Evolutionary conservation across 2,329 filamentous ascomycete species (phyloP).

Genomic region (Penicillium oxalicum): DNA sequence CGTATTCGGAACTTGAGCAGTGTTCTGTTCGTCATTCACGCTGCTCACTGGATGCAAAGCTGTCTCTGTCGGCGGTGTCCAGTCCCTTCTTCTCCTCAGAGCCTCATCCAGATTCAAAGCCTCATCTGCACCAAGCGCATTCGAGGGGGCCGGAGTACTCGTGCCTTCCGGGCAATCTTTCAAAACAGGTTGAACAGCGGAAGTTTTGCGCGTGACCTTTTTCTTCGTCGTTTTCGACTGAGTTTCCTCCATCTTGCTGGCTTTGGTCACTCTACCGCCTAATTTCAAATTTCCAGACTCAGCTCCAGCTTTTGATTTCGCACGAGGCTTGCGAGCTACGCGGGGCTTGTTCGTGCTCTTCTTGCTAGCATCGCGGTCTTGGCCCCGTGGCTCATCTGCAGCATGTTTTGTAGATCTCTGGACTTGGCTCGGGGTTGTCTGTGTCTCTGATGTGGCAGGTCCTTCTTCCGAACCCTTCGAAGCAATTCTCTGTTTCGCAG

Average conservation of each 20-base stretch:
- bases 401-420: conserved; percentile 5
- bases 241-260: conserved; percentile 15
- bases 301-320: conserved; percentile 19
- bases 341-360: conserved; percentile 17
- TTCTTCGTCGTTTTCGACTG: conserved; percentile 12
- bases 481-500: conserved; percentile 8
- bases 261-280: conserved; percentile 34
- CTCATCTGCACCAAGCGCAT: conserved; percentile 18
- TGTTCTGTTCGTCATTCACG: conserved; percentile 6
- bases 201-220: conserved; percentile 11
- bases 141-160: conserved; percentile 2
- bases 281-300: conserved; percentile 30
- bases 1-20: neutral
- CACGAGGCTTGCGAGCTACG: conserved; percentile 20
- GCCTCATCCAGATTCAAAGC: conserved; percentile 42
- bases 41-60: conserved; percentile 18
- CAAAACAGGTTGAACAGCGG: neutral
- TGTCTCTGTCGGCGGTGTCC: conserved; percentile 59
- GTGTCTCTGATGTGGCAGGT: conserved; percentile 8
- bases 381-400: neutral
- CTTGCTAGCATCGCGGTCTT: conserved; percentile 10
- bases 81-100: conserved; percentile 52
- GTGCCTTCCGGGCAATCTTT: neutral
- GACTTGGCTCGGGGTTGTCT: conserved; percentile 13
- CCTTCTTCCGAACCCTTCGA: conserved; percentile 5